Percentiles rank a stretch among this genome's conserved stretches.
phyloP scores from a whole-genome alignment of 176 grass and related monocot genomes.

The Carex cristatella region DNA sequence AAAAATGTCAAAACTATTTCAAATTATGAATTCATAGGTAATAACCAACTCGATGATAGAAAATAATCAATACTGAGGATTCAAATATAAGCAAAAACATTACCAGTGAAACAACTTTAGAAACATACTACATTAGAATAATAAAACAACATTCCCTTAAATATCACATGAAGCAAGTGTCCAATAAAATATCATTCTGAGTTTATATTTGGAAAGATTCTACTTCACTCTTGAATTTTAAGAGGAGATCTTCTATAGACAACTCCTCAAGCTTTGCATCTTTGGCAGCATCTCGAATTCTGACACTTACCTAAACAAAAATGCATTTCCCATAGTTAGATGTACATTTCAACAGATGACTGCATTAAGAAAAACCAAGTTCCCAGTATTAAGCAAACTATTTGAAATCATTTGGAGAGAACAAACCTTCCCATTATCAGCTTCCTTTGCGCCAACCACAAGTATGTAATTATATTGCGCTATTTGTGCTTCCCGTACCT shows the following conservation, averaged over 20 bases:
- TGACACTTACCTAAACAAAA: slow-evolving; percentile 62
- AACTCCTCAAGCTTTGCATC: slow-evolving; percentile 43
- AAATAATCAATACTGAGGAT: neutral
- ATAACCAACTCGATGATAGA: neutral
- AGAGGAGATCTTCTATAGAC: slow-evolving; percentile 45
- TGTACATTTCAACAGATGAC: slow-evolving; percentile 12
- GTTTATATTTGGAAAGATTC: slow-evolving; percentile 45
- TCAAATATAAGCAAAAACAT: neutral
- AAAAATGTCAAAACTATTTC: neutral
- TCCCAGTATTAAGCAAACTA: neutral
- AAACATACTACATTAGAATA: neutral
- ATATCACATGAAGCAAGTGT: neutral
- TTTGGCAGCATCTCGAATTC: slow-evolving; percentile 69
- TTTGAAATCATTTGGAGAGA: neutral
- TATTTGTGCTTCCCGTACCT: slow-evolving; percentile 88
- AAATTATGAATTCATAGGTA: neutral
- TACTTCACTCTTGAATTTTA: slow-evolving; percentile 54
- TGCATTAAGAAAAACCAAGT: neutral
- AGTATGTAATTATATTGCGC: slow-evolving; percentile 96
- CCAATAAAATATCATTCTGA: neutral
- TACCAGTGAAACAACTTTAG: neutral
- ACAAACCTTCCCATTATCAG: slow-evolving; percentile 57
- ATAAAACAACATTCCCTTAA: neutral
- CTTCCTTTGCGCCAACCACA: slow-evolving; percentile 87
- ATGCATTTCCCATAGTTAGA: neutral